These are phyloP conservation scores for Arthonia radiata DNA, from an alignment of 495 filamentous ascomycete genomes.

Conservation along the genomic window DNA sequence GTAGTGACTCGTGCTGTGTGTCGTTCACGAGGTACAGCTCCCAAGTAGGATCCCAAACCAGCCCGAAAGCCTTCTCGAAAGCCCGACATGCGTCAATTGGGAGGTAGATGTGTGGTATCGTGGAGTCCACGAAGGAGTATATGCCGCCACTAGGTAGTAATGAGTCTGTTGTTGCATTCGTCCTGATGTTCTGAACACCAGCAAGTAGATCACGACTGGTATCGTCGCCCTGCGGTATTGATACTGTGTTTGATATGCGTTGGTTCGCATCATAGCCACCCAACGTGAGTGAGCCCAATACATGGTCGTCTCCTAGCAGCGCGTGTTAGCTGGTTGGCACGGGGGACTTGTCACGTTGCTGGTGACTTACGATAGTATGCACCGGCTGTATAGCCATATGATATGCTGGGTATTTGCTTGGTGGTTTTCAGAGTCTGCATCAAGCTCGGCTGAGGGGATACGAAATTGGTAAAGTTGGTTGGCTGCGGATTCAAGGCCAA, in stretches of 20 bases:
- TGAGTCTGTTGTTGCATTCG: too few species aligned
- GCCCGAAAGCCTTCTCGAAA: conserved; percentile 3
- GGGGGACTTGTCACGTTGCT: too few species aligned
- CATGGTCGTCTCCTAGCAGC: too few species aligned
- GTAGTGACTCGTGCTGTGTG: conserved; percentile 1
- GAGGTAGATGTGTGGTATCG: conserved; percentile 2
- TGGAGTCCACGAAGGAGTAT: conserved; percentile 2
- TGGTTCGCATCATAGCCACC: conserved; percentile 13
- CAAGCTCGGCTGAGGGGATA: conserved; percentile 8
- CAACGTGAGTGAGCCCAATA: conserved; percentile 11
- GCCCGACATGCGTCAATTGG: conserved; percentile 2
- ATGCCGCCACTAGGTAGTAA: conserved; percentile 1
- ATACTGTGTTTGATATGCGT: conserved; percentile 8
- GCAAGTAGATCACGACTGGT: conserved; percentile 10
- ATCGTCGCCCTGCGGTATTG: conserved; percentile 9
- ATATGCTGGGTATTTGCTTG: conserved; percentile 11
- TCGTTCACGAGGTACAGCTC: conserved; percentile 4
- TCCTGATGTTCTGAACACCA: conserved; percentile 11
- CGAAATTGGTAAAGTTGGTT: conserved; percentile 13
- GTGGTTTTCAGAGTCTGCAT: conserved; percentile 10
- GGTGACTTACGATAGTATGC: conserved; percentile 9
- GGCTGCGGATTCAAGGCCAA: conserved; percentile 13
- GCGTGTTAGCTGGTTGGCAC: too few species aligned
- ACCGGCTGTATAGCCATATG: conserved; percentile 15
- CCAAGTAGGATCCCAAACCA: conserved; percentile 3